A percentile compares a stretch with the other conserved stretches of the same genome.
phyloP scores from a whole-genome alignment of 495 filamentous ascomycete species.

The Lasiosphaeria miniovina region DNA sequence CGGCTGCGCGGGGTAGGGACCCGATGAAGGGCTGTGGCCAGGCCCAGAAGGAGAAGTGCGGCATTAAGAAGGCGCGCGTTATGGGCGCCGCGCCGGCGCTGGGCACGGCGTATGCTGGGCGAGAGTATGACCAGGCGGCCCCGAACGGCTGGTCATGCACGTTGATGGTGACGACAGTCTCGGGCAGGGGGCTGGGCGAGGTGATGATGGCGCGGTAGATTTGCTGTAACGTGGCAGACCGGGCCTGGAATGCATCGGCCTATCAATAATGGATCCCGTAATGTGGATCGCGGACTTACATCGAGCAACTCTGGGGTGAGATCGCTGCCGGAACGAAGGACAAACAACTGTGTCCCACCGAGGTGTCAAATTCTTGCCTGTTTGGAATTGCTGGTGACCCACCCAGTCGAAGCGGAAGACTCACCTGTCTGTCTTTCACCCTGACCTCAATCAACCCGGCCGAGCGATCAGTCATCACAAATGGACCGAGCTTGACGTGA shows the following conservation, averaged over 20 bases:
- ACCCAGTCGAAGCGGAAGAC: background rate
- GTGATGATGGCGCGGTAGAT: slow-evolving; percentile 52
- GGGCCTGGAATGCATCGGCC: slow-evolving; percentile 23
- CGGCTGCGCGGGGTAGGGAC: slow-evolving; percentile 51
- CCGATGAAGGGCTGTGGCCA: slow-evolving; percentile 63
- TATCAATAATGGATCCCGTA: background rate
- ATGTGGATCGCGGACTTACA: background rate
- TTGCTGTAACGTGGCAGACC: slow-evolving; percentile 41
- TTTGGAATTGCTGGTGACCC: background rate
- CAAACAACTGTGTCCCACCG: background rate
- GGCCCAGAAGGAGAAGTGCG: slow-evolving; percentile 77
- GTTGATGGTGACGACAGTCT: slow-evolving; percentile 59
- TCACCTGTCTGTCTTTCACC: slow-evolving; percentile 42
- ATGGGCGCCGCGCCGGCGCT: slow-evolving; percentile 37
- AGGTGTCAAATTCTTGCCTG: background rate
- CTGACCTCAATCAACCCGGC: slow-evolving; percentile 40
- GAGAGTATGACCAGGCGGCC: slow-evolving; percentile 36
- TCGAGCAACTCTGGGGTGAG: background rate
- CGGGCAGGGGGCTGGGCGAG: slow-evolving; percentile 47
- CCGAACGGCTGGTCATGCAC: slow-evolving; percentile 42
- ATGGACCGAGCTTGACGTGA: slow-evolving; percentile 42
- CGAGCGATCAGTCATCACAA: slow-evolving; percentile 33
- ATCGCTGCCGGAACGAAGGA: background rate
- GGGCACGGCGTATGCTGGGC: slow-evolving; percentile 44
- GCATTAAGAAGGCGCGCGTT: slow-evolving; percentile 62